Base-by-base conservation (phyloP, 75 land plant genomes). In the Chamaecyparis obtusa region DNA sequence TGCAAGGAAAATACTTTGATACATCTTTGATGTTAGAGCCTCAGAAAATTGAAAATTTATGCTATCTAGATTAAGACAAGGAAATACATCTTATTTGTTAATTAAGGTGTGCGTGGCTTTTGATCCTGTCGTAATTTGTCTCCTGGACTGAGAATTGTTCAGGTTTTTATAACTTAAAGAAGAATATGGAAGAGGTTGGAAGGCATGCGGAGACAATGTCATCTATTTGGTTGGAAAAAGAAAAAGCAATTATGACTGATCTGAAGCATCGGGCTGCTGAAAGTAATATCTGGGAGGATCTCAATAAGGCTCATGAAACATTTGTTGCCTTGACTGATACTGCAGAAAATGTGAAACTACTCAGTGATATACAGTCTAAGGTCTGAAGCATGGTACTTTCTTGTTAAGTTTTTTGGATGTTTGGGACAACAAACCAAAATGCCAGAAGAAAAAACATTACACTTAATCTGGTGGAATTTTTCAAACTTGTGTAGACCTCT, bases 241-340 rank as follows among this genome's bases (percentile, higher is more conserved):
- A 95, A 80, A 90, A 94, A 89, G 91, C 94, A 64, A 91, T 91
- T 69, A 35, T 94, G 84, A 93, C 91, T 32, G 93, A 85, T 55
- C 88, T 97, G 87, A 96, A 97, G 90, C 85, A 88, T 71, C 94
- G 86, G 72, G 89, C 96, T 17, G 93, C 93, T 76, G 96, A 97
- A 86, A 93, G 88, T 87, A 87, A 93, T 60, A 87, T 97, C 15
- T 97, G 99, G 99, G 99, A 97, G 87, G 96, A 97, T 88, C 98
- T 90, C 77, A 85, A 89, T 44, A 91, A 91, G 54, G 99, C 99
- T 72, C 99, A 96, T 91, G 88, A 91, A 88, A 94, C 89, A 15
- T 94, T 97, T 72, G 90, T 91, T 37, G 87, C 93, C 21, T 85
- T 97, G 55, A 93, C 94, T 72, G 98, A 96, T 67, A 88, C 92